These are phyloP conservation scores for Lipomyces mesembrius DNA, from an alignment of 805 yeast species.

Conservation along the genomic window DNA sequence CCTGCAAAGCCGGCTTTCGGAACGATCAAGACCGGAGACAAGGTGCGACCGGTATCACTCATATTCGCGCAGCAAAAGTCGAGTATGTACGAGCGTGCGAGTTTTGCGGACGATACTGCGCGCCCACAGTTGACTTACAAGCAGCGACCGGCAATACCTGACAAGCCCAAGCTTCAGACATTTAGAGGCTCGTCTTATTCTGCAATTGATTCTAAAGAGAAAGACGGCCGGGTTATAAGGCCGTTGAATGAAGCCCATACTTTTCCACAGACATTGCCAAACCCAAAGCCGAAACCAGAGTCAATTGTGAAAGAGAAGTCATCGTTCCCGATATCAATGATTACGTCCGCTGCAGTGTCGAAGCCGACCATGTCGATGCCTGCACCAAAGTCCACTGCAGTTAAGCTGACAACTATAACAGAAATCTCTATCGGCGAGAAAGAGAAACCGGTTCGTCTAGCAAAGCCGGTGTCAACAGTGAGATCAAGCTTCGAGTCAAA, in stretches of 20 bases:
- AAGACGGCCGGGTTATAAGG: neutral
- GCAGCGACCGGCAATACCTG: neutral
- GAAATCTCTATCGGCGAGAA: neutral
- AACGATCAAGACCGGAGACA: neutral
- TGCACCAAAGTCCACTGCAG: neutral
- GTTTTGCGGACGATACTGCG: slow-evolving; percentile 4
- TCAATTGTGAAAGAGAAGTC: neutral
- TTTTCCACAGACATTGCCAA: slow-evolving; percentile 3
- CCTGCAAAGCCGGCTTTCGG: slow-evolving; percentile 4
- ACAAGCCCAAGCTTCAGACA: slow-evolving; percentile 5
- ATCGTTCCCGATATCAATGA: neutral
- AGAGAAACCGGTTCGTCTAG: neutral
- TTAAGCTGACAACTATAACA: neutral
- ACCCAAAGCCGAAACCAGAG: neutral
- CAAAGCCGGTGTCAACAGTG: neutral
- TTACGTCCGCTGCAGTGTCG: neutral
- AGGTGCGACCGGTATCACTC: neutral
- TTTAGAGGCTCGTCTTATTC: slow-evolving; percentile 1
- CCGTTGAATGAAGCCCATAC: neutral
- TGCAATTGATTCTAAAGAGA: neutral
- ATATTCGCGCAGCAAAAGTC: neutral
- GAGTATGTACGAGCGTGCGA: slow-evolving; percentile 4
- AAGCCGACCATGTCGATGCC: neutral
- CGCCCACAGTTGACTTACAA: neutral
- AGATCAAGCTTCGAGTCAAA: neutral